phyloP scores from a whole-genome alignment of 306 rosid species.

The apple (Malus domestica) region ASM211411v1 NC_041799.1:1255001-1255500 shows the following conservation, averaged over 20 bases:
- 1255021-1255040: not conserved
- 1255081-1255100: not conserved
- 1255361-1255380: not conserved
- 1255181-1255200: not conserved
- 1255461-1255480: not conserved
- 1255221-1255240: conserved; percentile 78
- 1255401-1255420: not conserved
- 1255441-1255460: not conserved
- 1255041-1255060: not conserved
- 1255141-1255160: not conserved
- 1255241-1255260: conserved; percentile 91
- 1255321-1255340: conserved; percentile 78
- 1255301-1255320: conserved; percentile 94
- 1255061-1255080: not conserved
- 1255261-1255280: conserved; percentile 76
- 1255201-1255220: conserved; percentile 81
- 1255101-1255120: not conserved
- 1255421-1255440: not conserved
- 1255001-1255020: not conserved
- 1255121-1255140: not conserved
- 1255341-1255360: not conserved
- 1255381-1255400: not conserved
- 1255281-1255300: conserved; percentile 69
- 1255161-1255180: not conserved
- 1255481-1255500: not conserved